Conservation (phyloP, 148 eudicot species). For the Hydrangea macrophylla region DNA sequence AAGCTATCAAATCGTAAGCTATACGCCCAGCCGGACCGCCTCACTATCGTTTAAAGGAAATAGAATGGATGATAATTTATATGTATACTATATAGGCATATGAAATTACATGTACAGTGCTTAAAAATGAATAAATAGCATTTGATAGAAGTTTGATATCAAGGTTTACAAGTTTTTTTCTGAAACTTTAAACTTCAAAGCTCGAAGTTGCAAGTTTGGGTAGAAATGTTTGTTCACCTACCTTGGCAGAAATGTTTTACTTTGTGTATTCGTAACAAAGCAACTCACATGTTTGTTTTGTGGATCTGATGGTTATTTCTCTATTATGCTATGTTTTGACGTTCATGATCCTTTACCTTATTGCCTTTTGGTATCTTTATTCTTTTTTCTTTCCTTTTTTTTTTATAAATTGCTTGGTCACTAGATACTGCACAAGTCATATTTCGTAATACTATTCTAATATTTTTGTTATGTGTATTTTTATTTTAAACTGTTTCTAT, state of each 20-base stretch:
- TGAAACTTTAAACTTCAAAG: too few species aligned
- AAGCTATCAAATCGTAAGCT: too few species aligned
- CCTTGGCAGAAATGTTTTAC: neutral
- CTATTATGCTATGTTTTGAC: neutral
- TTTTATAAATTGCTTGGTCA: neutral
- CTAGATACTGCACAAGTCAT: neutral
- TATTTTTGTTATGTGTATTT: neutral
- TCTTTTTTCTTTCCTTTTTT: neutral
- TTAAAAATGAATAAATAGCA: too few species aligned
- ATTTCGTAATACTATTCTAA: neutral
- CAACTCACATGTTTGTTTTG: neutral
- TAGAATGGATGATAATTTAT: too few species aligned
- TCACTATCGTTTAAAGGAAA: too few species aligned
- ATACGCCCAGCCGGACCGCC: too few species aligned
- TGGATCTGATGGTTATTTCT: neutral
- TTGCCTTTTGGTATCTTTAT: neutral
- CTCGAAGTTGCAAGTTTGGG: too few species aligned
- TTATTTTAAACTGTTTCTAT: slow-evolving; percentile 1
- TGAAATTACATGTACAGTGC: too few species aligned
- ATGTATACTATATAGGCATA: neutral
- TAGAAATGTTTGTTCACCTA: too few species aligned
- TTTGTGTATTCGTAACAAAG: neutral
- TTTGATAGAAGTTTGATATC: too few species aligned
- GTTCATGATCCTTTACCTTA: too few species aligned
- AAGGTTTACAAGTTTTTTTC: too few species aligned